A percentile compares a stretch with the other conserved stretches of the same genome.
phyloP scores from a whole-genome alignment of 129 eudicot genomes.

The Flaveria trinervia region DNA sequence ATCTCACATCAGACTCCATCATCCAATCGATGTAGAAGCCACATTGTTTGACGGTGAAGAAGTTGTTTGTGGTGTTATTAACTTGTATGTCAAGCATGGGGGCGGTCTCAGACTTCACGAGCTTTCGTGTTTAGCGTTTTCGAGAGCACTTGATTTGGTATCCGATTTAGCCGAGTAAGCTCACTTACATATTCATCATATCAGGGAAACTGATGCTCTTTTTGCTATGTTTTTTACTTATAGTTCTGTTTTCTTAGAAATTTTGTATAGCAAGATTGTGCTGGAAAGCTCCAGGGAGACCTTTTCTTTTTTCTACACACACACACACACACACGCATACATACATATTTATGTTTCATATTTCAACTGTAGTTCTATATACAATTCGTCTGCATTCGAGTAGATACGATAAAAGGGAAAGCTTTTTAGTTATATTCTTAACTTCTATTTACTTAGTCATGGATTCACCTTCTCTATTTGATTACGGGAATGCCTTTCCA shows the following conservation, averaged over 20 bases:
- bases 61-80: slow-evolving; percentile 38
- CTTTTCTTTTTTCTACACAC: background rate
- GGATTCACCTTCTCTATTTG: background rate
- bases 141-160: slow-evolving; percentile 72
- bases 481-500: background rate
- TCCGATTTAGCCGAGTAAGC: slow-evolving; percentile 70
- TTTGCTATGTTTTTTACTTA: background rate
- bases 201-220: background rate
- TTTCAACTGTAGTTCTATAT: background rate
- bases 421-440: slow-evolving; percentile 3
- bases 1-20: slow-evolving; percentile 46
- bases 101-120: slow-evolving; percentile 80
- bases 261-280: background rate
- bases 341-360: background rate
- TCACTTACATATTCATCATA: background rate
- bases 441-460: background rate
- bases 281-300: background rate
- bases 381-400: background rate
- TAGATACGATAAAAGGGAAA: background rate
- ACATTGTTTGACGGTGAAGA: slow-evolving; percentile 43
- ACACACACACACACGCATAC: background rate
- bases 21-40: slow-evolving; percentile 52
- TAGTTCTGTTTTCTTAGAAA: background rate
- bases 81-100: slow-evolving; percentile 49
- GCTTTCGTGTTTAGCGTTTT: slow-evolving; percentile 82